Evolutionary conservation across 1,284 basidiomycete genomes (phyloP), one percentile per base, ranked within the genome.

Genomic region (Cutaneotrichosporon sp.): DNA sequence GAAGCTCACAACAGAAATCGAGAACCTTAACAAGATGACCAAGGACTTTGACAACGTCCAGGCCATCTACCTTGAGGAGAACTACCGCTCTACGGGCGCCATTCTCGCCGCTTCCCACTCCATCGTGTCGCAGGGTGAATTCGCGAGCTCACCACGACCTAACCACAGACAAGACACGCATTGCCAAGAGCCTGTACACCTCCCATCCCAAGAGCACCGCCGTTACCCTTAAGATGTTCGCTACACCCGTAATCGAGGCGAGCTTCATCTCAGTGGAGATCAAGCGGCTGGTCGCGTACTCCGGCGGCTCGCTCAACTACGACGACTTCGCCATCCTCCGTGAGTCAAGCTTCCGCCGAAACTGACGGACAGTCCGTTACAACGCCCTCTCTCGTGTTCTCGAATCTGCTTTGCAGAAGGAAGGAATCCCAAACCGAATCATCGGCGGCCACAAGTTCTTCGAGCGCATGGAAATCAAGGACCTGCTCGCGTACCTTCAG

Each of bases 361-460:
- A 36, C 46, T 54, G 58, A 61, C 16, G 9, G 22, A 2, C 69
- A 89, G 90, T 95, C 42, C 86, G 93, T 27, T 92, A 88, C 75
- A 93, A 90, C 73, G 89, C 92, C 0, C 81, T 93, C 3, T 93
- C 91, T 0, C 86, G 92, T 31, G 81, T 83, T 0, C 84, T 95
- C 50, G 93, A 95, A 79, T 84, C 84, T 16, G 87, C 88, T 1
- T 77, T 97, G 22, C 90, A 92, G 73, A 87, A 86, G 63, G 86
- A 87, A 65, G 84, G 87, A 31, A 90, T 97, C 50, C 91, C 92
- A 0, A 87, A 85, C 69, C 81, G 87, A 51, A 84, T 95, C 56
- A 83, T 95, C 10, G 89, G 87, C 16, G 91, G 91, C 0, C 87
- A 89, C 75, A 90, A 89, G 75, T 94, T 94, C 84, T 95, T 94